phyloP scores from a whole-genome alignment of 225 moss, liverwort and hornwort genomes.

The Asterella californica region DNA sequence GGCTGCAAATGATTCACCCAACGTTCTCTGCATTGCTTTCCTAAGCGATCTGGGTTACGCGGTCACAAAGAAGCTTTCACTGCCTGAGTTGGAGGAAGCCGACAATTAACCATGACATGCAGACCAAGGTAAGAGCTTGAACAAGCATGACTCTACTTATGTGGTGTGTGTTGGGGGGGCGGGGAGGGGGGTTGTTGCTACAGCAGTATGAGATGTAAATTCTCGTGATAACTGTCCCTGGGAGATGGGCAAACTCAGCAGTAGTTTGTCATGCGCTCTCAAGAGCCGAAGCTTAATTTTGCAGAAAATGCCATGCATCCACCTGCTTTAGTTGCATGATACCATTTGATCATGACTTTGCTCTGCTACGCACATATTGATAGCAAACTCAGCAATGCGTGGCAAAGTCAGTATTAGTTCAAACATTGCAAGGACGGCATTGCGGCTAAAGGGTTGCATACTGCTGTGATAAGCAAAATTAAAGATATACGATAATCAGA shows the following conservation, averaged over 20 bases:
- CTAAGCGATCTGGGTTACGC: constrained; percentile 53
- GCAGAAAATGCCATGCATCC: not conserved
- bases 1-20: constrained; percentile 72
- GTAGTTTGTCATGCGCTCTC: not conserved
- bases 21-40: constrained; percentile 67
- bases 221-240: too few relatives aligned
- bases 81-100: not conserved
- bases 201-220: too few relatives aligned
- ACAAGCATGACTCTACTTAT: not conserved
- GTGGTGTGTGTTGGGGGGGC: too few relatives aligned
- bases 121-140: not conserved
- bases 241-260: not conserved
- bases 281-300: not conserved
- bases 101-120: not conserved
- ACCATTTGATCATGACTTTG: not conserved
- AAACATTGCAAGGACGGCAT: not conserved
- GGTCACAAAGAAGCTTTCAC: constrained; percentile 1
- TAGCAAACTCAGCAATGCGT: not conserved
- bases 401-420: not conserved
- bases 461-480: too few relatives aligned
- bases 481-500: too few relatives aligned
- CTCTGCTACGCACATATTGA: not conserved
- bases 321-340: not conserved
- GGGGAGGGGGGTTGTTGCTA: too few relatives aligned
- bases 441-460: not conserved